phyloP scores from a whole-genome alignment of 352 stramenopile species.

The Globisporangium carolinianum region DNA sequence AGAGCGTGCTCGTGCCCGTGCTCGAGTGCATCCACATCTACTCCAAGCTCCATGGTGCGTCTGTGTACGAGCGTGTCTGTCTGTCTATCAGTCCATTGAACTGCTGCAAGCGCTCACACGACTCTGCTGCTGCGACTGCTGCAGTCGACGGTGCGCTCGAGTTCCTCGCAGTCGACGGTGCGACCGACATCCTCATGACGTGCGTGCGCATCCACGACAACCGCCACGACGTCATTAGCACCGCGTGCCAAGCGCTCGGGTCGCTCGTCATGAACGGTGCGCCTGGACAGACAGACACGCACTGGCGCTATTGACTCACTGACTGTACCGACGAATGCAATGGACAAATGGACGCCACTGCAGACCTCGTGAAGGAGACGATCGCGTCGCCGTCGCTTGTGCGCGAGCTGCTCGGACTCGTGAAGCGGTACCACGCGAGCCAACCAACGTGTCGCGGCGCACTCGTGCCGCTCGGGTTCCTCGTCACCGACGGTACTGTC shows the following conservation, averaged over 20 bases:
- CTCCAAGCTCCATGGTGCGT: conserved; percentile 59
- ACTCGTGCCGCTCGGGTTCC: conserved; percentile 51
- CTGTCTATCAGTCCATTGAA: no score
- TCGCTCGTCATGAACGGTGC: conserved; percentile 72
- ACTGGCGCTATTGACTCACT: neutral
- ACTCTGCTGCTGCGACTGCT: neutral
- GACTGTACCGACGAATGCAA: neutral
- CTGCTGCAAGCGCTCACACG: no score
- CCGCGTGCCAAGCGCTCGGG: conserved; percentile 51
- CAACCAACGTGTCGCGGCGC: conserved; percentile 39
- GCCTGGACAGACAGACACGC: neutral
- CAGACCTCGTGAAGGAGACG: conserved; percentile 66
- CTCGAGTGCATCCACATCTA: conserved; percentile 67
- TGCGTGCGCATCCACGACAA: conserved; percentile 74
- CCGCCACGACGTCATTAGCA: conserved; percentile 59
- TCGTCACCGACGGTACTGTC: conserved; percentile 52
- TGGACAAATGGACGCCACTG: neutral
- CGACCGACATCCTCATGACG: conserved; percentile 60
- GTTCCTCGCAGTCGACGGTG: conserved; percentile 50
- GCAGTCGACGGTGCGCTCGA: conserved; percentile 57
- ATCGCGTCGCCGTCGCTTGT: conserved; percentile 43
- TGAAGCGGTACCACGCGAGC: conserved; percentile 47
- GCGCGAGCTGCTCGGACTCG: conserved; percentile 43
- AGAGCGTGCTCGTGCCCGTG: conserved; percentile 48
- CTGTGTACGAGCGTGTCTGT: neutral